Evolutionary conservation across 305 asterid species (phyloP).

Genomic region (Stenogyne calaminthoides): DNA sequence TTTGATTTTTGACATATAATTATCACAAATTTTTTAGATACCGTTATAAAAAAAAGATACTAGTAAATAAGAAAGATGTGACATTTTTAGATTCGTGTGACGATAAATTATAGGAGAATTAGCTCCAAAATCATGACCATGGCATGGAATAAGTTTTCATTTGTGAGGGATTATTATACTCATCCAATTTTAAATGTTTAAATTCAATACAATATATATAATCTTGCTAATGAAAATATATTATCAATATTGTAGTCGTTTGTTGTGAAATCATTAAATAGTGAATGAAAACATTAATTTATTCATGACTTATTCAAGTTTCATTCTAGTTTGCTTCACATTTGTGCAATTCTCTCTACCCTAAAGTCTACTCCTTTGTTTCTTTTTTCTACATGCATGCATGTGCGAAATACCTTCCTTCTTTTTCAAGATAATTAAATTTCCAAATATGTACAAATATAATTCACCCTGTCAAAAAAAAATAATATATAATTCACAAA

Average conservation of each 20-base stretch:
- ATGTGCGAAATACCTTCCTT: constrained; percentile 33
- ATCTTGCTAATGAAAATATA: too few species aligned
- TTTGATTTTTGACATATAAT: not conserved
- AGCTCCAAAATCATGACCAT: not conserved
- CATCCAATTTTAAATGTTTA: too few species aligned
- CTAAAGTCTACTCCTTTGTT: constrained; percentile 14
- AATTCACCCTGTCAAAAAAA: too few species aligned
- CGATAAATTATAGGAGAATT: too few species aligned
- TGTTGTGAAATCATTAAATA: not conserved
- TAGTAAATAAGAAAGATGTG: too few species aligned
- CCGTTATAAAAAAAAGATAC: too few species aligned
- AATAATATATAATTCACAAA: constrained; percentile 5
- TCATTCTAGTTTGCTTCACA: constrained; percentile 21
- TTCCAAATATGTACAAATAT: not conserved
- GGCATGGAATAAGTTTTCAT: not conserved
- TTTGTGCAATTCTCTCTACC: constrained; percentile 12
- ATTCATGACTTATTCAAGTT: not conserved
- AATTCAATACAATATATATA: too few species aligned
- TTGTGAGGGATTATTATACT: not conserved
- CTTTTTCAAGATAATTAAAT: constrained; percentile 29
- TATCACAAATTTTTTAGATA: too few species aligned
- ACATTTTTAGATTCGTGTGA: too few species aligned
- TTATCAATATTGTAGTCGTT: not conserved
- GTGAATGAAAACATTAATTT: not conserved
- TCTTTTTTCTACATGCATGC: constrained; percentile 11